Percentiles rank a stretch among this genome's conserved stretches.
phyloP scores from a whole-genome alignment of 208 protist genomes.

The Tritrichomonas foetus region DNA sequence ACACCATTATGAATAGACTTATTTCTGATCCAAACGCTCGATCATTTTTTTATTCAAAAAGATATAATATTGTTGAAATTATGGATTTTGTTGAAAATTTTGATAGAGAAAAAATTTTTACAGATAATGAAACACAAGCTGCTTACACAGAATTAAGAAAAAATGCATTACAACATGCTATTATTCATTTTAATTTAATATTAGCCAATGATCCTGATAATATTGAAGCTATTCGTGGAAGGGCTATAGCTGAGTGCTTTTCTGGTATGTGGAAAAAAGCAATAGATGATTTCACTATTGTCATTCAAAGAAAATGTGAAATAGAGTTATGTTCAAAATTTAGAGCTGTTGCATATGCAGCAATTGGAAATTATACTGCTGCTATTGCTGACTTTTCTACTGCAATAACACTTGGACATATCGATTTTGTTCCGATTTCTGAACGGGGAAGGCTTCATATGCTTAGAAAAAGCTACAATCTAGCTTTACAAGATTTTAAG shows the following conservation, averaged over 20 bases:
- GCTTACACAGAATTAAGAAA: neutral
- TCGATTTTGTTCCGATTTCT: neutral
- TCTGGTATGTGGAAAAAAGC: neutral
- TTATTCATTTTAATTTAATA: neutral
- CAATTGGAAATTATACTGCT: slow-evolving; percentile 8
- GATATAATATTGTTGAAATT: neutral
- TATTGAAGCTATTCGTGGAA: neutral
- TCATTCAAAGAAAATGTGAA: neutral
- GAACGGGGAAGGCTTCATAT: neutral
- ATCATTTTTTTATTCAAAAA: neutral
- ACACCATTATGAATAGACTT: neutral
- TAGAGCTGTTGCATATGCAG: neutral
- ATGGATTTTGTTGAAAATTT: neutral
- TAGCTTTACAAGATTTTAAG: neutral
- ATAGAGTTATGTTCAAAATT: neutral
- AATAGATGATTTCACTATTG: neutral
- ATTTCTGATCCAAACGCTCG: neutral
- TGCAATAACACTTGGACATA: neutral
- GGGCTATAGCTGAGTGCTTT: neutral
- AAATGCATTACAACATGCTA: neutral
- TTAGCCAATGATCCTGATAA: neutral
- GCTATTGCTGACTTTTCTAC: neutral
- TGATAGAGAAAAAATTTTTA: neutral
- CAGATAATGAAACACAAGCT: neutral
- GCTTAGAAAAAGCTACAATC: neutral